phyloP scores from a whole-genome alignment of 169 alveolate species.

The Plasmodium ovale region DNA sequence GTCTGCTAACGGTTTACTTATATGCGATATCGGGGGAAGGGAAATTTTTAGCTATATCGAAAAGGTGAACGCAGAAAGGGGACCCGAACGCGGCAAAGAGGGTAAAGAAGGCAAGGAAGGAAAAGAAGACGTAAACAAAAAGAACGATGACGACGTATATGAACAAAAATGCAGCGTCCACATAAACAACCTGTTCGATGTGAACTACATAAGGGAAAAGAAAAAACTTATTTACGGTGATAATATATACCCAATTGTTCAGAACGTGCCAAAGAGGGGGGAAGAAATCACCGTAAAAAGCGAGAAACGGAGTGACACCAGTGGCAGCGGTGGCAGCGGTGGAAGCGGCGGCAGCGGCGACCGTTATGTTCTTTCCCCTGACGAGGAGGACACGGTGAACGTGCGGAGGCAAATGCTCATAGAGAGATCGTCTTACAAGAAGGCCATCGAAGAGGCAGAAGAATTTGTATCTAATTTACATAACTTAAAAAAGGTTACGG shows the following conservation, averaged over 20 bases:
- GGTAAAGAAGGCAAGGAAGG: background rate
- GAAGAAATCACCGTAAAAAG: background rate
- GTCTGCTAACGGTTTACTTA: constrained; percentile 58
- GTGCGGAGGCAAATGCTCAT: constrained; percentile 82
- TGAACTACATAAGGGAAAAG: constrained; percentile 77
- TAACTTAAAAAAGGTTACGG: constrained; percentile 60
- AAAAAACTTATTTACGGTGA: constrained; percentile 80
- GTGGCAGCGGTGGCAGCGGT: too few relatives aligned
- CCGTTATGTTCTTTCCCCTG: background rate
- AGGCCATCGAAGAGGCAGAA: constrained; percentile 76
- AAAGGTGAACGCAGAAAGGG: background rate
- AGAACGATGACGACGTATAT: background rate
- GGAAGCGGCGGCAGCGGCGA: background rate
- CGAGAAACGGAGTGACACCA: background rate
- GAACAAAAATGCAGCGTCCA: background rate
- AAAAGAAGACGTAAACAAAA: background rate
- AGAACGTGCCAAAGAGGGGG: background rate
- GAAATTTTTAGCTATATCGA: constrained; percentile 38
- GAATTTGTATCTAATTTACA: constrained; percentile 71
- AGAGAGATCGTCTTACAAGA: constrained; percentile 74
- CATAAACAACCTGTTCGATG: constrained; percentile 78
- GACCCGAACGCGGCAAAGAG: background rate
- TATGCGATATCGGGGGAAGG: constrained; percentile 67
- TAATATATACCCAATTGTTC: constrained; percentile 80
- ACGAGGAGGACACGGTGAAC: constrained; percentile 9